Evolutionary conservation across 495 filamentous ascomycete species (phyloP), one percentile per base, ranked within the genome.

Genomic region (Neurospora sublineolata): DNA sequence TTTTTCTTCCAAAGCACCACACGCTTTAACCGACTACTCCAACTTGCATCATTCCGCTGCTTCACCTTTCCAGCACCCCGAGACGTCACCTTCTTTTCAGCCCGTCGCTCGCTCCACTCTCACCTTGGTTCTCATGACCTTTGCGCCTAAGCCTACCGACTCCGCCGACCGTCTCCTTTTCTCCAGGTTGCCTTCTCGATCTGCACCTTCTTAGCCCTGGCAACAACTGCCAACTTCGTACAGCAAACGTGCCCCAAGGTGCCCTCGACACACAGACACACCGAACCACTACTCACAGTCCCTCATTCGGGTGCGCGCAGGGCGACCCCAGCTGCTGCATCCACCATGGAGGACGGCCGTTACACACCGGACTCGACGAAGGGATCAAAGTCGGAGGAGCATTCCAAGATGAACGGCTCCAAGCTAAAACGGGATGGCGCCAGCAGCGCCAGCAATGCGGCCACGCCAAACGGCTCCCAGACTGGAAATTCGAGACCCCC

Each of bases 341-440:
- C 52, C 60, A 52, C 46, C 60, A 85, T 86, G 83, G 84, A 82
- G 76, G 83, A 82, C 70, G 79, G 79, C 41, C 79, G 79, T 42
- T 75, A 72, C 77, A 72, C 77, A n/a, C 76, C 77, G 42, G 77
- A 78, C 71, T 75, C 78, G 72, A 75, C 75, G 71, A 78, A 76
- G 60, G 72, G 73, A 41, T 69, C 79, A 5, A 79, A 76, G 42
- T 68, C 74, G 42, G 78, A 84, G 72, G 79, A 79, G 3, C 75
- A 71, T 27, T 70, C 72, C 33, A 77, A 75, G 70, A 71, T 72
- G 75, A 77, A 79, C 38, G 77, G 79, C 11, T 58, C 69, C 40
- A 73, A 72, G 58, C 20, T 81, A 37, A 83, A 84, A 75, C 80
- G 76, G 73, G 83, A 84, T 73, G 77, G 77, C 52, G 69, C 68